These are phyloP conservation scores for Colletotrichum sp. DNA, from an alignment of 2,329 filamentous ascomycete genomes.

Conservation along the genomic window DNA sequence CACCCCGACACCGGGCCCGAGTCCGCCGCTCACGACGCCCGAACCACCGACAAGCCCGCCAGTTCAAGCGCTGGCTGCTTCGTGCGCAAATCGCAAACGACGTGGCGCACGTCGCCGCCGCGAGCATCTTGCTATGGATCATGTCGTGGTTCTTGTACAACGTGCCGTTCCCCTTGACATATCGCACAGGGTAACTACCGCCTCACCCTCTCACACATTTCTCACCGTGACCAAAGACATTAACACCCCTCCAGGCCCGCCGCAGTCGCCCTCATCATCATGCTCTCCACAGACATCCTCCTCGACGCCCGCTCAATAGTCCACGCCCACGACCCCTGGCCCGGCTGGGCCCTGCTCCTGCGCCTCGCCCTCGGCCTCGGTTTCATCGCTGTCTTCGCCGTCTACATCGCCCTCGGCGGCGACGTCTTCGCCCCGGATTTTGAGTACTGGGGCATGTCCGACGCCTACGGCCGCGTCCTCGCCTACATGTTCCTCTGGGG, in stretches of 20 bases:
- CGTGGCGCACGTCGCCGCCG: conserved; percentile 33
- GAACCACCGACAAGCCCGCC: conserved; percentile 1
- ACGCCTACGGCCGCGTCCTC: conserved; percentile 31
- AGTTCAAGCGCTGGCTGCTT: conserved; percentile 11
- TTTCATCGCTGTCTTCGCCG: conserved; percentile 39
- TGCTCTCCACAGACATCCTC: conserved; percentile 37
- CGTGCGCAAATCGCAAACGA: conserved; percentile 32
- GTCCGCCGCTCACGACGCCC: background rate
- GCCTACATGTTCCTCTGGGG: conserved; percentile 41
- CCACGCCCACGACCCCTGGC: conserved; percentile 33
- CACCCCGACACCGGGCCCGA: conserved; percentile 7
- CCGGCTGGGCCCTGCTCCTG: conserved; percentile 33
- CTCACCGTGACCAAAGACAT: background rate
- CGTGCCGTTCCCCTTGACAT: conserved; percentile 23
- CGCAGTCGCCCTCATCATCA: conserved; percentile 32
- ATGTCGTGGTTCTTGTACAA: conserved; percentile 35
- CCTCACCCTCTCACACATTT: background rate
- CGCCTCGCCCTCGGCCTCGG: conserved; percentile 34
- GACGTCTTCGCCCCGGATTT: conserved; percentile 40
- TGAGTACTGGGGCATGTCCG: conserved; percentile 39
- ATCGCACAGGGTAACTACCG: conserved; percentile 9
- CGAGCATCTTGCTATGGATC: conserved; percentile 34
- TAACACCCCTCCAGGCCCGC: conserved; percentile 24
- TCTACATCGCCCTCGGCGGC: conserved; percentile 37
- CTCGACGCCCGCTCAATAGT: conserved; percentile 40